Base-by-base conservation (phyloP, 2,329 filamentous ascomycete genomes). In the Colletotrichum sp. region DNA sequence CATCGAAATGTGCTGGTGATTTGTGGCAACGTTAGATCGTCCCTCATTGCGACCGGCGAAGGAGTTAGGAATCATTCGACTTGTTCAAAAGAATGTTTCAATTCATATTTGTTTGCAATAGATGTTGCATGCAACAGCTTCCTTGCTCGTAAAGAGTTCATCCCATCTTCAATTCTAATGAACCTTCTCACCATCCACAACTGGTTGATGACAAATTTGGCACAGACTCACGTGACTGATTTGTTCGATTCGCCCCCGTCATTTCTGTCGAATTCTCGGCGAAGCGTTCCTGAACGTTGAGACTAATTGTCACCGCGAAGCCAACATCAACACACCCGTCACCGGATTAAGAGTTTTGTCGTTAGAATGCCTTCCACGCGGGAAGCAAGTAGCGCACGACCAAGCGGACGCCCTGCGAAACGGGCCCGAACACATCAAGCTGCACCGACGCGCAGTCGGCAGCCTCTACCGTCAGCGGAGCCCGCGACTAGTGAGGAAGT, bases 301-400 rank as follows among this genome's bases (percentile, higher is more conserved):
- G 1, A 1, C 1, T 22, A 1, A 13, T 22, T 8, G 44, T 2
- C 12, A 48, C 6, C 44, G 10, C 10, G n/a, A 52, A 13, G 44
- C n/a, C 44, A 22, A 22, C 44, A 22, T 22, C n/a, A 52, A 0
- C n/a, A 22, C 44, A 22, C n/a, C 0, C 9, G 3, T 22, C n/a
- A n/a, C n/a, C n/a, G n/a, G n/a, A n/a, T n/a, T n/a, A 10, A 22
- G 1, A 13, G 6, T 1, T 1, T n/a, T n/a, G 2, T 22, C 44
- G 10, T 48, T 2, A 48, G 6, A 1, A 52, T 52, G 44, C 2
- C 44, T 52, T 0, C n/a, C 44, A 0, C 44, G n/a, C 44, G 44
- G 2, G 44, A 52, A 12, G 44, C 44, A 52, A 22, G n/a, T 7
- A 52, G 44, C 0, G 1, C 44, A 22, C n/a, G 12, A 22, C 0